phyloP scores from a whole-genome alignment of 208 protist genomes.

The Wallacemonas sp. region DNA sequence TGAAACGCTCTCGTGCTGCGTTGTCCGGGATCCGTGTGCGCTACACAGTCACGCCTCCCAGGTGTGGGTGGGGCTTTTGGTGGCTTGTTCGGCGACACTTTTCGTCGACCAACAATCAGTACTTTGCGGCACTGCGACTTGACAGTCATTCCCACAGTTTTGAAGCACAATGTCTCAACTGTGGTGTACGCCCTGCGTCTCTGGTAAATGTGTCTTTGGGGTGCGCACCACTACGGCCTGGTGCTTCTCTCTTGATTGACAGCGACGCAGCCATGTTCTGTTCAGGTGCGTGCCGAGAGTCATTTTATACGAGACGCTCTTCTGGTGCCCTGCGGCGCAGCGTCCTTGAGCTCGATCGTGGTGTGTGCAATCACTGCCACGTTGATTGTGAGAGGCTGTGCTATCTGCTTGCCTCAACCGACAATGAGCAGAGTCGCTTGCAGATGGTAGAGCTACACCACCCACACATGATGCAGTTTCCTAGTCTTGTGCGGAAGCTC shows the following conservation, averaged over 20 bases:
- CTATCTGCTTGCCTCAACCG: slow-evolving; percentile 20
- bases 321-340: slow-evolving; percentile 48
- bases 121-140: slow-evolving; percentile 18
- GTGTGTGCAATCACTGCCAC: slow-evolving; percentile 66
- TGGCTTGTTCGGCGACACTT: slow-evolving; percentile 42
- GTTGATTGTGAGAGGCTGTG: slow-evolving; percentile 69
- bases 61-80: slow-evolving; percentile 60
- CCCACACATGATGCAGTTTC: slow-evolving; percentile 59
- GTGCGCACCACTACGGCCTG: slow-evolving; percentile 22
- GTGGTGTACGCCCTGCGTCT: slow-evolving; percentile 1
- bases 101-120: slow-evolving; percentile 22
- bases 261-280: slow-evolving; percentile 72
- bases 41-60: slow-evolving; percentile 12
- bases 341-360: slow-evolving; percentile 51
- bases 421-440: slow-evolving; percentile 19
- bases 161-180: slow-evolving; percentile 34
- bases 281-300: slow-evolving; percentile 52
- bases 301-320: slow-evolving; percentile 69
- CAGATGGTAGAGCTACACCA: slow-evolving; percentile 41
- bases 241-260: slow-evolving; percentile 34
- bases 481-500: slow-evolving; percentile 43
- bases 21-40: slow-evolving; percentile 14
- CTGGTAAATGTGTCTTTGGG: slow-evolving; percentile 15
- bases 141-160: slow-evolving; percentile 4
- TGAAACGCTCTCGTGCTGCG: not conserved